phyloP scores from a whole-genome alignment of 441 rosid genomes.

The Aleurites moluccanus region DNA sequence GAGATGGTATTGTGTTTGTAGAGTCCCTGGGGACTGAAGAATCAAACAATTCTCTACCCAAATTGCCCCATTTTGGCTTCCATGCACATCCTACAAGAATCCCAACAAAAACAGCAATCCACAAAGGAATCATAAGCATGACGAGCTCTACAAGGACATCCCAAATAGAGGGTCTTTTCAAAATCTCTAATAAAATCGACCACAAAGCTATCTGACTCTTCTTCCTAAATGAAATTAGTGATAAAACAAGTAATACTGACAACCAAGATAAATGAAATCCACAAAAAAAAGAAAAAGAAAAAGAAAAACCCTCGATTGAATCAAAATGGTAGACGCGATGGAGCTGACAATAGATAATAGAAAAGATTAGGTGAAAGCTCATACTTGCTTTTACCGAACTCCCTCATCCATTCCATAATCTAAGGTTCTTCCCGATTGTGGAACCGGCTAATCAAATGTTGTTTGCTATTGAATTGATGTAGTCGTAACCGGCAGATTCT shows the following conservation, averaged over 20 bases:
- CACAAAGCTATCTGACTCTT: constrained; percentile 41
- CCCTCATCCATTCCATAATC: too few relatives aligned
- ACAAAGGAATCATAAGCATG: too few relatives aligned
- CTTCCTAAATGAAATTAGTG: not conserved
- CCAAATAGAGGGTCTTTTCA: constrained; percentile 41
- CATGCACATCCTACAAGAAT: constrained; percentile 88
- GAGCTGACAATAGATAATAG: too few relatives aligned
- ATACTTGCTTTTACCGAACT: too few relatives aligned
- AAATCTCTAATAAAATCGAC: constrained; percentile 44
- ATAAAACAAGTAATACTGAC: constrained; percentile 1
- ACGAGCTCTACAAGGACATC: constrained; percentile 47
- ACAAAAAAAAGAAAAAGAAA: too few relatives aligned
- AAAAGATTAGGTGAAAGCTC: too few relatives aligned
- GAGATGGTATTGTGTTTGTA: constrained; percentile 11
- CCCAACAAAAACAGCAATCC: constrained; percentile 70
- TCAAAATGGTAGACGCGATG: too few relatives aligned
- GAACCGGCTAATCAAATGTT: too few relatives aligned
- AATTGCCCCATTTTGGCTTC: constrained; percentile 86
- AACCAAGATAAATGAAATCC: not conserved
- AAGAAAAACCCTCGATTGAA: too few relatives aligned
- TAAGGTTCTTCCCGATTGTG: too few relatives aligned
- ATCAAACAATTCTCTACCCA: constrained; percentile 39
- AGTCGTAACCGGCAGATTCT: too few relatives aligned
- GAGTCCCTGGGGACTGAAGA: constrained; percentile 27
- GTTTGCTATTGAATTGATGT: too few relatives aligned